Base-by-base conservation (phyloP, 208 protist genomes). In the Vickermania ingenoplastis region DNA sequence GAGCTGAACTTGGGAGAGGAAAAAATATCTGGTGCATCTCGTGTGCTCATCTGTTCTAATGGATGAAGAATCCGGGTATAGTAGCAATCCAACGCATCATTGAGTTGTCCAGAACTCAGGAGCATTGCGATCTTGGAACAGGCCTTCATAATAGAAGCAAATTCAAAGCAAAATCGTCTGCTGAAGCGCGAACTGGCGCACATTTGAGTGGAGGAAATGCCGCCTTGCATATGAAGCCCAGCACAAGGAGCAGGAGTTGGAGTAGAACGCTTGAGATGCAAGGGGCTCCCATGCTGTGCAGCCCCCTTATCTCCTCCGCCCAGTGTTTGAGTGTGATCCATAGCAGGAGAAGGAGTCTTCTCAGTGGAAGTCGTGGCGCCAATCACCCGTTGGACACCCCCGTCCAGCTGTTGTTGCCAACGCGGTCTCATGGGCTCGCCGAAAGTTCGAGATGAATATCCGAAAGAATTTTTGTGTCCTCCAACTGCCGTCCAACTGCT, bases 381-480 rank as follows among this genome's bases (percentile, higher is more conserved):
- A 57, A 95, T 92, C 22, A 69, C 89, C 36, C 83, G 77, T 69
- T 95, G 89, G 62, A 95, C 71, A 17, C 36, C 36, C 67, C 90
- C 89, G 54, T 95, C 81, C 11, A 95, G 75, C 71, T 92, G 89
- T 66, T 89, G 73, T 64, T 95, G 89, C 83, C 85, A 95, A 4
- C 83, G 81, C 41, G 83, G 73, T 17, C 82, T 81, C 71, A 89
- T 31, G n/a, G 73, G 60, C 61, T 95, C 89, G 2, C 79, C 82
- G 78, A 95, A 95, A 83, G 13, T 21, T 82, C 60, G 41, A 67
- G 53, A 65, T 95, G 83, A 61, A 95, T 72, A 68, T 95, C 89
- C 23, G 77, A 73, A 3, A 92, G 57, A 3, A 91, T 63, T 29
- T 85, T 84, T 56, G 63, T 81, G 48, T 95, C 89, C 14, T 92